A percentile compares a stretch with the other conserved stretches of the same genome.
These are phyloP conservation scores for Phytophthora pini DNA, from an alignment of 352 stramenopile genomes.

Conservation along the genomic window DNA sequence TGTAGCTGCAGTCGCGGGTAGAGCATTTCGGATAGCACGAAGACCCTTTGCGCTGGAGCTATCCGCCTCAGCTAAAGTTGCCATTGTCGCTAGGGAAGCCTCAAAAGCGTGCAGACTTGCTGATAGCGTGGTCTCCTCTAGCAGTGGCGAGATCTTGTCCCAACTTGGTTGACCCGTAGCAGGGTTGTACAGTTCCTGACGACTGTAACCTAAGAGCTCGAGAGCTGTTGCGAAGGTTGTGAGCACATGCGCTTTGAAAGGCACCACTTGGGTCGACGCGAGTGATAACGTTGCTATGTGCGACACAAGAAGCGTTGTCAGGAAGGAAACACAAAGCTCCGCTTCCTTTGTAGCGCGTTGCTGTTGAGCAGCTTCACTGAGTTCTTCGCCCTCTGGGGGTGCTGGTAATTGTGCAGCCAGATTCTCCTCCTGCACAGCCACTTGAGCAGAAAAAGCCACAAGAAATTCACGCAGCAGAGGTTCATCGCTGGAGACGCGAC, in stretches of 20 bases:
- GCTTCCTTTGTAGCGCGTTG: conserved; percentile 52
- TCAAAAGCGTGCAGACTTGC: conserved; percentile 42
- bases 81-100: conserved; percentile 16
- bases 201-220: conserved; percentile 53
- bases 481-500: conserved; percentile 53
- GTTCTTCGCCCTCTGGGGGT: conserved; percentile 35
- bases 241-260: conserved; percentile 64
- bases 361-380: conserved; percentile 30
- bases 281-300: conserved; percentile 60
- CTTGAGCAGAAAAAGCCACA: conserved; percentile 58
- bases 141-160: conserved; percentile 62
- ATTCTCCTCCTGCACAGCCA: conserved; percentile 74
- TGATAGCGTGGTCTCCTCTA: conserved; percentile 48
- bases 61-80: conserved; percentile 16
- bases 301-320: conserved; percentile 58
- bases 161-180: conserved; percentile 67
- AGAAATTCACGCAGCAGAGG: conserved; percentile 68
- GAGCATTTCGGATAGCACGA: conserved; percentile 20
- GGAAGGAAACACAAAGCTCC: conserved; percentile 58
- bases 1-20: conserved; percentile 21
- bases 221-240: conserved; percentile 57
- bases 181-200: conserved; percentile 49
- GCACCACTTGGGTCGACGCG: conserved; percentile 51
- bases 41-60: conserved; percentile 25
- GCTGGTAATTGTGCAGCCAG: conserved; percentile 49